Base-by-base conservation (phyloP, 768 basidiomycete genomes). In the Amanita brunnescens region DNA sequence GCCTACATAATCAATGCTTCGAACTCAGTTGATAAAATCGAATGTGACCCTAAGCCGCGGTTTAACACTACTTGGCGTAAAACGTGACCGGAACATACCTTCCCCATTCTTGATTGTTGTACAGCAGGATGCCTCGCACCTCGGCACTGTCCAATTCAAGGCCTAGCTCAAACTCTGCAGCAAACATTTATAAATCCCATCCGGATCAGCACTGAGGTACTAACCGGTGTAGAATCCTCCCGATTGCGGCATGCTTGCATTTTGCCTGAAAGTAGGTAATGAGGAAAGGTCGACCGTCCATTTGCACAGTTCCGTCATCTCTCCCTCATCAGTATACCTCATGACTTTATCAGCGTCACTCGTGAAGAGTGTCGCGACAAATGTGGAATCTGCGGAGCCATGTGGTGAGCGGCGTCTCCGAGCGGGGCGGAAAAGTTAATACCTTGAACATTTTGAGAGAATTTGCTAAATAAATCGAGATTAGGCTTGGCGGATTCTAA, bases 301-400 rank as follows among this genome's bases (percentile, higher is more conserved):
- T 67, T 86, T 84, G 70, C 87, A 89, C 42, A 89, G 67, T 62
- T 89, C 86, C 54, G 62, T 69, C 3, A 79, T 82, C 60, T 86
- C 86, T 24, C 86, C 86, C 70, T 92, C 90, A 62, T 92, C 90
- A 1, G 83, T 87, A 59, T 91, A 92, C 55, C 89, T 74, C 84
- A 87, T 83, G 40, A 83, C 72, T 59, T 72, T 79, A 58, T 87
- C 85, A n/a, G 72, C 68, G 52, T 88, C 85, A 38, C 83, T 84
- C 7, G 87, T 87, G 64, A 80, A 91, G 52, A 92, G 67, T 46
- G 85, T 81, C n/a, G 89, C 89, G 47, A 88, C 81, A 58, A 91
- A 92, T 40, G 80, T 69, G 24, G 82, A 81, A 66, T 92, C 89
- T 87, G 61, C 18, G 40, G 18, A 34, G 30, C 32, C 12, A n/a